Conservation (phyloP, 345 rosid genomes). For the Euphorbia tirucalli region DNA sequence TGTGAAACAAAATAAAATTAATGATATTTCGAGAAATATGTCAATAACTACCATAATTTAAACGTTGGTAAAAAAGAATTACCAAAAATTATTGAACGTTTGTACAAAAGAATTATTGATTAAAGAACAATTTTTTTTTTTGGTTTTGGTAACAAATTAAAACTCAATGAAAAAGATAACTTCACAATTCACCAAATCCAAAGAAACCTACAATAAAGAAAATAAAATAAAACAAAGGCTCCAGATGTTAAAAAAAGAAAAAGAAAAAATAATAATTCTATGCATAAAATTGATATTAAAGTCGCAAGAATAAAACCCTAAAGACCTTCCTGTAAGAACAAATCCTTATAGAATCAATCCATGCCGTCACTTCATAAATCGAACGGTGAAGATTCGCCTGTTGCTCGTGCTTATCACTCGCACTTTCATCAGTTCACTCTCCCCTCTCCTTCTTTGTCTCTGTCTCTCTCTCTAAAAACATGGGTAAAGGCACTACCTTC, state of each 20-base stretch:
- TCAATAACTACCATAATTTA: too few relatives aligned
- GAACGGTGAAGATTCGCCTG: slow-evolving; percentile 34
- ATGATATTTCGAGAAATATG: too few relatives aligned
- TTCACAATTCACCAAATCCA: too few relatives aligned
- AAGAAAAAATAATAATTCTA: slow-evolving; percentile 1
- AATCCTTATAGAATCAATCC: slow-evolving; percentile 30
- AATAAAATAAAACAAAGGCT: neutral
- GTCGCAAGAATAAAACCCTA: slow-evolving; percentile 52
- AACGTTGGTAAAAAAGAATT: too few relatives aligned
- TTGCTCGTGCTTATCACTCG: slow-evolving; percentile 38
- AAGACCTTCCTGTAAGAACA: slow-evolving; percentile 28
- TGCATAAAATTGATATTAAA: too few relatives aligned
- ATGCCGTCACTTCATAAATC: slow-evolving; percentile 31
- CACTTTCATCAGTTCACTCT: slow-evolving; percentile 25
- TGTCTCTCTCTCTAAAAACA: slow-evolving; percentile 7
- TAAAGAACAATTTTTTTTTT: too few relatives aligned
- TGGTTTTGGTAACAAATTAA: too few relatives aligned
- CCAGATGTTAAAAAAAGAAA: neutral
- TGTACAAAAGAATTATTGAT: too few relatives aligned
- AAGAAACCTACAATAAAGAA: neutral
- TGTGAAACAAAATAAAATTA: too few relatives aligned
- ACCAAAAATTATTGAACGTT: too few relatives aligned
- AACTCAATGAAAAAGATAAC: neutral
- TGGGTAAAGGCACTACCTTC: slow-evolving; percentile 20
- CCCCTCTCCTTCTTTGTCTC: slow-evolving; percentile 3